Base-by-base conservation (phyloP, 345 rosid genomes). In the Bruguiera sexangula region DNA sequence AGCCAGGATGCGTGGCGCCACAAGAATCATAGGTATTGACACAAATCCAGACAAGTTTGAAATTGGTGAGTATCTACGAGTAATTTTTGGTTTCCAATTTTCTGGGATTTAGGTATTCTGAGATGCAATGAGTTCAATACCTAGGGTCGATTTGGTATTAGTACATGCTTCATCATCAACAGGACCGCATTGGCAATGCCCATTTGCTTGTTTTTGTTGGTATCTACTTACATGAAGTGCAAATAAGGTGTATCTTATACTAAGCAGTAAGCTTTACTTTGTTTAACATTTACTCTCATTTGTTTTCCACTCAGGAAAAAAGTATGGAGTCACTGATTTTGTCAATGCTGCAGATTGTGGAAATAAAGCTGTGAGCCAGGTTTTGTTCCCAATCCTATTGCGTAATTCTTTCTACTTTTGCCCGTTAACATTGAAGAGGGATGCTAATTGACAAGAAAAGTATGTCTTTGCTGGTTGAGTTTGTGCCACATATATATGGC, bases 261-360 rank as follows among this genome's bases (percentile, higher is more conserved):
- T 15, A 63, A 18, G 34, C n/a, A 24, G 20, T 9, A n/a, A 31
- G 37, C 16, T 37, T 53, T 18, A 18, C 3, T 3, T 52, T 37
- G 31, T 27, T 67, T 67, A 19, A 43, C n/a, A 24, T 55, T 31
- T 52, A 30, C 27, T 73, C 58, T 56, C 22, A 6, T 62, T 55
- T 59, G 10, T 61, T 20, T 16, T 53, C 30, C 20, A 61, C 43
- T 10, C 84, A 93, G 97, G 86, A 22, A 81, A 83, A 63, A 83
- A 76, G 30, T 93, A 89, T 73, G 96, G 98, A 57, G 76, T 91
- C 37, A 87, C 96, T 15, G 96, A 91, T 48, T 93, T 91, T 66
- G 80, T 91, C 65, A 79, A 81, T 79, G 51, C 89, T 37, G 83
- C 65, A 76, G 81, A 85, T 36, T 65, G 69, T 22, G 86, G 76